Evolutionary conservation across 2,329 filamentous ascomycete species (phyloP), one percentile per base, ranked within the genome.

Genomic region (Fusarium buharicum): DNA sequence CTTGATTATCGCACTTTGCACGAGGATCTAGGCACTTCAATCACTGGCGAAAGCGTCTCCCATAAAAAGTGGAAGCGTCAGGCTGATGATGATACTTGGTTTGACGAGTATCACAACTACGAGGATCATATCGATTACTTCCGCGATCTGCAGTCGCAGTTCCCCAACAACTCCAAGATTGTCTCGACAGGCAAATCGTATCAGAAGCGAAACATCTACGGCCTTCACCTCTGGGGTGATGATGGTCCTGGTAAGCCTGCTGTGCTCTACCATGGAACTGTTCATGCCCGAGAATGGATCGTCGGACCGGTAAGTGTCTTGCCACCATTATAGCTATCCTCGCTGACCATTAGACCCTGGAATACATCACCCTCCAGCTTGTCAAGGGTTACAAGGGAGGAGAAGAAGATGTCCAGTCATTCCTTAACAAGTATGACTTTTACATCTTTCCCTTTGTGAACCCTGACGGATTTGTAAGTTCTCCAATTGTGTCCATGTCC

Each of bases 351-450:
- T 39, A 74, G 73, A 74, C 74, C 7, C 73, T 78, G 12, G 81
- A 84, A 64, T 85, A 83, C 64, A 71, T 84, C 18, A 76, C 80
- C 1, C 75, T 76, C 7, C 74, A 78, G 14, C 73, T 85, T 4
- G 70, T 84, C 39, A 74, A 75, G 12, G 77, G 76, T 24, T 82
- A 82, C 48, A 69, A 68, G 44, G 69, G 65, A 7, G 72, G 70
- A 7, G 74, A 78, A 39, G 66, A 73, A 6, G 68, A 72, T 9
- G 74, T 78, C 14, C 75, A 72, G 45, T 71, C 74, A 1, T 78
- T 82, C 54, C 76, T 87, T 33, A 78, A 87, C 72, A 81, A 78
- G 45, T 86, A 84, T 64, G 84, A 86, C 71, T 86, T 81, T 66
- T 85, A 82, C 72, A 80, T 86, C 70, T 77, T 82, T 48, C 81